A percentile compares a stretch with the other conserved stretches of the same genome.
These are phyloP conservation scores for Colletotrichum phormii DNA, from an alignment of 2,329 filamentous ascomycete species.

Conservation along the genomic window DNA sequence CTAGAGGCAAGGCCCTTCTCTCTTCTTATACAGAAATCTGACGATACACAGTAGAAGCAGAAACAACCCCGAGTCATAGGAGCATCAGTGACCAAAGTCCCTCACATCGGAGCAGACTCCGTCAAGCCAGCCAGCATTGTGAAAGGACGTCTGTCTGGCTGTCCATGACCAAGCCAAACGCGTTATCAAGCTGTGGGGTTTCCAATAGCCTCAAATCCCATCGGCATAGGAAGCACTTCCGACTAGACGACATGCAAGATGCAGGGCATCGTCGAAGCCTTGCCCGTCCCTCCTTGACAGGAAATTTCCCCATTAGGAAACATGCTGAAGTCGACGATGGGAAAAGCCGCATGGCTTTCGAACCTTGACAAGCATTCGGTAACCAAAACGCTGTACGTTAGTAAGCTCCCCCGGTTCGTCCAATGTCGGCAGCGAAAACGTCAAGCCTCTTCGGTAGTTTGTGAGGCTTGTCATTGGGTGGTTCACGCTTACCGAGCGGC, in stretches of 20 bases:
- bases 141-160: background rate
- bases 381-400: conserved; percentile 6
- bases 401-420: conserved; percentile 18
- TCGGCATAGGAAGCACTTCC: background rate
- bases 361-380: conserved; percentile 7
- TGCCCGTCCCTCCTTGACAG: background rate
- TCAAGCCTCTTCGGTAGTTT: conserved; percentile 3
- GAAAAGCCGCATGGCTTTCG: no score
- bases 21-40: conserved; percentile 15
- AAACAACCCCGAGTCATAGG: background rate
- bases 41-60: background rate
- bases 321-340: background rate
- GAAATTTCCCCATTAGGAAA: conserved; percentile 20
- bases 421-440: background rate
- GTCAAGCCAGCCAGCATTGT: background rate
- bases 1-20: background rate
- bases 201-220: background rate
- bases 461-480: conserved; percentile 7
- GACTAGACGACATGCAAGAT: background rate
- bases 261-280: background rate
- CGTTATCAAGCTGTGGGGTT: background rate
- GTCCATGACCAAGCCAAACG: background rate
- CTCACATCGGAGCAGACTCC: conserved; percentile 7
- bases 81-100: background rate
- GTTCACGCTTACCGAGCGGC: background rate